Evolutionary conservation across 768 basidiomycete genomes (phyloP).

Genomic region (Podaxis sp.): DNA sequence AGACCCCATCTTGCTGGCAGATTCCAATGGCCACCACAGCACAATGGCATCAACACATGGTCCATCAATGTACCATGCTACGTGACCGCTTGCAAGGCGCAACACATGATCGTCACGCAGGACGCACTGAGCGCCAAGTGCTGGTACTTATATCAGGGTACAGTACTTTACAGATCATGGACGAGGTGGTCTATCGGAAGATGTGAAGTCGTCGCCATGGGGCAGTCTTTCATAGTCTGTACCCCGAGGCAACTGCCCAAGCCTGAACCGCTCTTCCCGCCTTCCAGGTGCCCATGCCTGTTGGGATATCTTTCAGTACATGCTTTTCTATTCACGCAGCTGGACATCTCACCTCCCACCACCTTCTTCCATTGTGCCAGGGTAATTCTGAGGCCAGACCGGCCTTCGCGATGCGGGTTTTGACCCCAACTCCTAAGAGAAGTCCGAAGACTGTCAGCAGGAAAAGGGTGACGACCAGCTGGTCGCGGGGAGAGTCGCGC

Average conservation of each 20-base stretch:
- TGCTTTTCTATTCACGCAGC: neutral
- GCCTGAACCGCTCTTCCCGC: slow-evolving; percentile 45
- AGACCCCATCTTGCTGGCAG: slow-evolving; percentile 46
- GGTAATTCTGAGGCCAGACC: slow-evolving; percentile 64
- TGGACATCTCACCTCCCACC: slow-evolving; percentile 77
- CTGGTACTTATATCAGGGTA: neutral
- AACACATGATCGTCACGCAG: slow-evolving; percentile 4
- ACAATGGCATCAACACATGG: neutral
- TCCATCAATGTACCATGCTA: neutral
- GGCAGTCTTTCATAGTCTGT: slow-evolving; percentile 34
- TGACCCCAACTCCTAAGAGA: slow-evolving; percentile 81
- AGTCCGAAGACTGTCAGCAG: slow-evolving; percentile 85
- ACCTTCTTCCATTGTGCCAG: slow-evolving; percentile 62
- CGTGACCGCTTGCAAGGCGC: neutral
- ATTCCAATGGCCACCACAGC: neutral
- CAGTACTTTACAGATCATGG: neutral
- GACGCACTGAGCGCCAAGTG: neutral
- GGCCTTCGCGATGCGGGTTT: slow-evolving; percentile 77
- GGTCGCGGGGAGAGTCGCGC: slow-evolving; percentile 94
- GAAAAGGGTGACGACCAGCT: slow-evolving; percentile 90
- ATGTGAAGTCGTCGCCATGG: slow-evolving; percentile 3
- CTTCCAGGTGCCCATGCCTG: slow-evolving; percentile 61
- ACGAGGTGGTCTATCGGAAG: slow-evolving; percentile 3
- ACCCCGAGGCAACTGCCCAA: slow-evolving; percentile 47
- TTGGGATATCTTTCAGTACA: slow-evolving; percentile 14